Evolutionary conservation across 2,329 filamentous ascomycete genomes (phyloP).

Genomic region (Fusarium sublunatum): DNA sequence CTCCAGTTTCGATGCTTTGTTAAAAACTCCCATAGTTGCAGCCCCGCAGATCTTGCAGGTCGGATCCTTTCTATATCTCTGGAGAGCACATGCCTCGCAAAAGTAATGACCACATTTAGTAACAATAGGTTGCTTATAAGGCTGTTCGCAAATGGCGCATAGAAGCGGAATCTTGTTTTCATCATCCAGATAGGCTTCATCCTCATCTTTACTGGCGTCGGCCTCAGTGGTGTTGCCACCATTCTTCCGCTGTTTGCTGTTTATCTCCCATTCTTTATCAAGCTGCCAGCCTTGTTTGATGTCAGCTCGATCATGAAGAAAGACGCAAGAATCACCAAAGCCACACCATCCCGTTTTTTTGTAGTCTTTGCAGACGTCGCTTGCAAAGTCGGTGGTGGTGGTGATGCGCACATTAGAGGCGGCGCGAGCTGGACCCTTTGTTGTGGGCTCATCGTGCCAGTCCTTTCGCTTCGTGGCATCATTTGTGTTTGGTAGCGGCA

Average conservation of each 20-base stretch:
- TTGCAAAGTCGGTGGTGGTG: slow-evolving; percentile 89
- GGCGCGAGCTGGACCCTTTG: slow-evolving; percentile 87
- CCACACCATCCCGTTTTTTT: slow-evolving; percentile 74
- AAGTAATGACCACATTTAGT: slow-evolving; percentile 98
- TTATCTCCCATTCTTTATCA: slow-evolving; percentile 91
- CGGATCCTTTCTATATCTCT: slow-evolving; percentile 87
- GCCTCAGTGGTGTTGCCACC: slow-evolving; percentile 70
- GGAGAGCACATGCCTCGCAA: slow-evolving; percentile 88
- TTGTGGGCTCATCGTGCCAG: slow-evolving; percentile 30
- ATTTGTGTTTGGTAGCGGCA: too few relatives aligned
- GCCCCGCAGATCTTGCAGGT: slow-evolving; percentile 86
- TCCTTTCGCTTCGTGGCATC: too few relatives aligned
- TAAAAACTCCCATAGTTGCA: slow-evolving; percentile 90
- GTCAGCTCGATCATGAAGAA: slow-evolving; percentile 78
- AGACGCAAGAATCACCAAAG: slow-evolving; percentile 70
- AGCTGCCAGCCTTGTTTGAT: slow-evolving; percentile 95
- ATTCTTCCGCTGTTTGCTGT: slow-evolving; percentile 76
- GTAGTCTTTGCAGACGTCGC: slow-evolving; percentile 90
- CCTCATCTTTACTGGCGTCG: slow-evolving; percentile 66
- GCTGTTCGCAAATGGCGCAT: slow-evolving; percentile 84
- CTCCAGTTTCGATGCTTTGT: slow-evolving; percentile 83
- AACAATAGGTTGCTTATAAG: slow-evolving; percentile 82
- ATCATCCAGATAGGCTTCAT: slow-evolving; percentile 74
- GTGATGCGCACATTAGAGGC: slow-evolving; percentile 90
- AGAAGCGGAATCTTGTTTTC: slow-evolving; percentile 85